A percentile compares a stretch with the other conserved stretches of the same genome.
Evolutionary conservation across 1,139 yeast species (phyloP).

Genomic region (Hemisphaericaspora xylofermentans): DNA sequence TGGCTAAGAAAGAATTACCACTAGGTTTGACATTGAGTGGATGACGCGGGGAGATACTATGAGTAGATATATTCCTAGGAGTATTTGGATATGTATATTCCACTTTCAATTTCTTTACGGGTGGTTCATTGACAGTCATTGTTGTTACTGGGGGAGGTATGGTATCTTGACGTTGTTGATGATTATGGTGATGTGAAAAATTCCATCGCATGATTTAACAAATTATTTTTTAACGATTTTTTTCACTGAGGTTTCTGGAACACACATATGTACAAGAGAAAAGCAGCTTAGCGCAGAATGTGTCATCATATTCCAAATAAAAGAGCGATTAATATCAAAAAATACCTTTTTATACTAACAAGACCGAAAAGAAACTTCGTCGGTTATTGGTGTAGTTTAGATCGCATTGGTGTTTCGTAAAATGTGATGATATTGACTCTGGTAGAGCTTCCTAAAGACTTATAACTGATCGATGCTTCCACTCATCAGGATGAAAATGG

Average conservation of each 20-base stretch:
- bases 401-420: too few species aligned
- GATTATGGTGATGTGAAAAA: not conserved
- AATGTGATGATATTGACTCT: too few species aligned
- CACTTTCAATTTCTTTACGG: conserved; percentile 14
- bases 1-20: conserved; percentile 53
- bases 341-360: too few species aligned
- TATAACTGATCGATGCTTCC: too few species aligned
- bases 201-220: not conserved
- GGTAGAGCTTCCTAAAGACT: too few species aligned
- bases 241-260: not conserved
- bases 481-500: too few species aligned
- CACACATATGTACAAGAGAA: too few species aligned
- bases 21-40: conserved; percentile 76
- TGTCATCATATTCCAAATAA: too few species aligned
- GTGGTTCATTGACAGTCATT: conserved; percentile 5
- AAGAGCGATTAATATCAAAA: too few species aligned
- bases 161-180: not conserved
- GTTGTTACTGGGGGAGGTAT: not conserved
- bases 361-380: too few species aligned
- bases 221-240: not conserved
- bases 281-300: too few species aligned
- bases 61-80: conserved; percentile 25
- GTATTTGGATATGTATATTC: conserved; percentile 14
- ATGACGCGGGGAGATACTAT: conserved; percentile 39
- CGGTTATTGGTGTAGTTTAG: too few species aligned